Evolutionary conservation across 2,329 filamentous ascomycete genomes (phyloP), one percentile per base, ranked within the genome.

Genomic region (Aspergillus fischeri): DNA sequence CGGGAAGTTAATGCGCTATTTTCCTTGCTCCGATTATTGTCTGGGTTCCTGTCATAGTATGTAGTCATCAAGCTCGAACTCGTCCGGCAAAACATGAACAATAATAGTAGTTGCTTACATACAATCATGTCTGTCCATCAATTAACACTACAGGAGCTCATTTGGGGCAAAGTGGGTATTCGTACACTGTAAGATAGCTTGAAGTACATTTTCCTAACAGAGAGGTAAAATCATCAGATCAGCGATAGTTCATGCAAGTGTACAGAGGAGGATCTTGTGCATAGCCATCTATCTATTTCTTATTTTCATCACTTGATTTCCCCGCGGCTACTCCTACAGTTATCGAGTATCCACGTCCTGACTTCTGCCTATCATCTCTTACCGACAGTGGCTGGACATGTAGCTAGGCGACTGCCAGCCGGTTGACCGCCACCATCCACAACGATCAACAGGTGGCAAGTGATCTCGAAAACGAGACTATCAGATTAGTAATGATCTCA

Each of bases 331-430:
- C n/a, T n/a, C n/a, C n/a, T n/a, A 38, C 14, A 17, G 32, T 38
- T 38, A 17, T 38, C 14, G 14, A 17, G 32, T 38, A 6, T 6
- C 32, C 7, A 38, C 14, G 17, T 17, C 5, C 14, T 38, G 32
- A 17, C 32, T 38, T 17, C 2, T 38, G 32, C 32, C 32, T 38
- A 53, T 54, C 49, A 51, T 45, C 35, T 49, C 54, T 51, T 44
- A 56, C 59, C 54, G 56, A 60, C 55, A 60, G 52, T 60, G 53
- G 54, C 55, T 60, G 53, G 50, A 53, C 61, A 60, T 55, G 55
- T 63, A 55, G 48, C 32, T 63, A 56, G 44, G 50, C 56, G 50
- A 49, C 55, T 61, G 63, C 57, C 20, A 41, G n/a, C 3, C 2
- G 3, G 38, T 58, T 61, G 58, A 58, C 59, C 56, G 58, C 57